A percentile compares a stretch with the other conserved stretches of the same genome.
Evolutionary conservation across 2,329 filamentous ascomycete genomes (phyloP).

Genomic region (Penicillium fuscoglaucum): DNA sequence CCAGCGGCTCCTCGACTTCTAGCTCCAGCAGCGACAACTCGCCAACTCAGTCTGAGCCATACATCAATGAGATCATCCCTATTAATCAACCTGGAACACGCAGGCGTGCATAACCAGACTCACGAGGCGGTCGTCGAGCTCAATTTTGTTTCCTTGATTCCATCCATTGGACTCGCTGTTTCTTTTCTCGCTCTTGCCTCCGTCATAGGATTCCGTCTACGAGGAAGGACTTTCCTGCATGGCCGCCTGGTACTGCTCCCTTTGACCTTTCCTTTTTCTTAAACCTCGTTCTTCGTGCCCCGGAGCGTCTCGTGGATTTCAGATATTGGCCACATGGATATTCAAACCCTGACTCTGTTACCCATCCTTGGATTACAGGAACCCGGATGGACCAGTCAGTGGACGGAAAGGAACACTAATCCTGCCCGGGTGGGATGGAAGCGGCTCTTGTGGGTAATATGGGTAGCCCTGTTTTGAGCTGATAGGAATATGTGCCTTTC

Average conservation of each 20-base stretch:
- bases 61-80: slow-evolving; percentile 47
- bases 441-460: background rate
- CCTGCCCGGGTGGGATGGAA: background rate
- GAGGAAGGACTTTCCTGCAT: background rate
- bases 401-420: background rate
- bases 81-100: slow-evolving; percentile 34
- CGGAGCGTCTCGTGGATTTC: background rate
- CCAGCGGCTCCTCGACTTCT: slow-evolving; percentile 16
- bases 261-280: no score
- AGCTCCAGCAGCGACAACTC: slow-evolving; percentile 5
- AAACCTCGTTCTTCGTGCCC: background rate
- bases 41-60: slow-evolving; percentile 33
- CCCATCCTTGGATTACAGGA: background rate
- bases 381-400: background rate
- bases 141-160: background rate
- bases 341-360: background rate
- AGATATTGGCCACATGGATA: background rate
- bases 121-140: slow-evolving; percentile 28
- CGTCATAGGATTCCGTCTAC: background rate
- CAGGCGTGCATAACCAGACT: slow-evolving; percentile 30
- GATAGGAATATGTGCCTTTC: slow-evolving; percentile 1
- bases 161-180: background rate
- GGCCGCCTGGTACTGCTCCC: background rate
- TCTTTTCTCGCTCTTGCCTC: background rate
- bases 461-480: background rate